A percentile compares a stretch with the other conserved stretches of the same genome.
Evolutionary conservation across 306 rosid species (phyloP).

Genomic region (Urtica urens): DNA sequence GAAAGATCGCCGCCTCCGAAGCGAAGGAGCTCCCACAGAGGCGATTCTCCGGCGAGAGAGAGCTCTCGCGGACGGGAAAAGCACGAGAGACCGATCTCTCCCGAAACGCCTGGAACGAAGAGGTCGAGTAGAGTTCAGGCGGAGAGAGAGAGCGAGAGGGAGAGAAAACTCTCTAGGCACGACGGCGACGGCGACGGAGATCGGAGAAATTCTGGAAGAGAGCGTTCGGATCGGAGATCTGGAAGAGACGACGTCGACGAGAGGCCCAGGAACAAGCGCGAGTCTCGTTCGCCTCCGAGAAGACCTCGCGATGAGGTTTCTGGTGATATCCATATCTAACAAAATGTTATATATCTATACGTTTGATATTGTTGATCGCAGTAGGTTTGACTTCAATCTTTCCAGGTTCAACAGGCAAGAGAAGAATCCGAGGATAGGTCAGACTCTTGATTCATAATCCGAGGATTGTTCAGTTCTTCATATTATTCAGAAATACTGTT

Average conservation of each 20-base stretch:
- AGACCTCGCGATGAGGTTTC: slow-evolving; percentile 81
- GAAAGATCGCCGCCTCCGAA: slow-evolving; percentile 31
- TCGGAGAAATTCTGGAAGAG: slow-evolving; percentile 35
- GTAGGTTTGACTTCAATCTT: too few relatives aligned
- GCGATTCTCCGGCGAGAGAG: slow-evolving; percentile 26
- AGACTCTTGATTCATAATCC: too few relatives aligned
- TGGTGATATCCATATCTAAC: slow-evolving; percentile 77
- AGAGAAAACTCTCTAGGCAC: slow-evolving; percentile 20
- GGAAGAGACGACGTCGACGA: slow-evolving; percentile 30
- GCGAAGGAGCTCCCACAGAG: slow-evolving; percentile 22
- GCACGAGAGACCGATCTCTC: slow-evolving; percentile 20
- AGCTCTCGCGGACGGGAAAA: slow-evolving; percentile 17
- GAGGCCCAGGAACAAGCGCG: slow-evolving; percentile 24
- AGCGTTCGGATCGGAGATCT: slow-evolving; percentile 37
- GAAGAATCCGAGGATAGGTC: too few relatives aligned
- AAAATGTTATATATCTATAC: slow-evolving; percentile 1
- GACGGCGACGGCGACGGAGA: slow-evolving; percentile 34
- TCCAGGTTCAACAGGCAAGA: not conserved
- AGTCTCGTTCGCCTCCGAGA: slow-evolving; percentile 18
- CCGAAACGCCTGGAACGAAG: slow-evolving; percentile 46
- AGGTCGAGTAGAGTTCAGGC: slow-evolving; percentile 36
- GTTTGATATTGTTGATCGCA: not conserved
- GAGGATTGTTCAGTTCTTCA: too few relatives aligned
- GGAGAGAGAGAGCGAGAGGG: slow-evolving; percentile 24
- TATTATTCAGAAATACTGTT: too few relatives aligned